phyloP scores from a whole-genome alignment of 1,284 basidiomycete species.

The Boletellus sp. region DNA sequence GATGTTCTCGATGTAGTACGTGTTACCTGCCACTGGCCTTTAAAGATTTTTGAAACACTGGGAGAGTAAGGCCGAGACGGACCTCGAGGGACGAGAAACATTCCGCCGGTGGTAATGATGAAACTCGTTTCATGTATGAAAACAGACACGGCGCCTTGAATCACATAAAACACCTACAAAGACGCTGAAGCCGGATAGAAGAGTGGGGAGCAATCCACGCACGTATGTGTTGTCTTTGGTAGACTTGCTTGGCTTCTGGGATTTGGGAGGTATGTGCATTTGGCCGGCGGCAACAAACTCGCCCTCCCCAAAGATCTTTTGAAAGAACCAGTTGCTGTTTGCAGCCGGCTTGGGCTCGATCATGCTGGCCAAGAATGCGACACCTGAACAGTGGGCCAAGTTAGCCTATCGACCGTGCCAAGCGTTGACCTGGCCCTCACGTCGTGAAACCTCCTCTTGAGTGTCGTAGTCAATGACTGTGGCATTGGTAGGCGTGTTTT shows the following conservation, averaged over 20 bases:
- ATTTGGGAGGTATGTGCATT: constrained; percentile 73
- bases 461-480: constrained; percentile 69
- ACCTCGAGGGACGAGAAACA: constrained; percentile 92
- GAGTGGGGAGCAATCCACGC: constrained; percentile 32
- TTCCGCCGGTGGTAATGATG: constrained; percentile 77
- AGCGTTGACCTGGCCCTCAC: constrained; percentile 45
- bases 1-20: constrained; percentile 88
- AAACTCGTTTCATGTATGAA: constrained; percentile 78
- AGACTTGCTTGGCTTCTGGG: constrained; percentile 82
- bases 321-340: constrained; percentile 75
- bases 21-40: constrained; percentile 60
- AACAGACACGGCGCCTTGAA: constrained; percentile 85
- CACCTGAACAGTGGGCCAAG: constrained; percentile 41
- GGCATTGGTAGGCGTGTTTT: constrained; percentile 66
- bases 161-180: constrained; percentile 79
- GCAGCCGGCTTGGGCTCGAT: constrained; percentile 56
- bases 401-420: constrained; percentile 1
- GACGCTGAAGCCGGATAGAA: not conserved
- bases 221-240: constrained; percentile 96
- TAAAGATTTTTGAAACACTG: not conserved
- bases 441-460: constrained; percentile 58
- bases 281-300: constrained; percentile 90
- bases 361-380: constrained; percentile 71
- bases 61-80: constrained; percentile 19
- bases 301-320: constrained; percentile 93